Evolutionary conservation across 305 asterid species (phyloP).

Genomic region (Solanum hybrid): DNA sequence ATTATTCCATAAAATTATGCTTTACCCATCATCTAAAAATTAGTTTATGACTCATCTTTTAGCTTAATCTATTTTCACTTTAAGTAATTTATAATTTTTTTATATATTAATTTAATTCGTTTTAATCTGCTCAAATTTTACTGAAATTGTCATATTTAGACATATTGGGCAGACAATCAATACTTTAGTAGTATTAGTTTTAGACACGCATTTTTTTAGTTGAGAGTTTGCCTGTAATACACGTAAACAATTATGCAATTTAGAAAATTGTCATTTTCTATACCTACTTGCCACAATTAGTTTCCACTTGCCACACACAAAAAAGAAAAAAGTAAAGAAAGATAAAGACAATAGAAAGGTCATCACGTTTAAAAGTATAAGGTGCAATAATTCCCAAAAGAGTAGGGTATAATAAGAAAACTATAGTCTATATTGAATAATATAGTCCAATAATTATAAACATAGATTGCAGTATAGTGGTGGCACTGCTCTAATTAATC

Average conservation of each 20-base stretch:
- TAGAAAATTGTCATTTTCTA: background rate
- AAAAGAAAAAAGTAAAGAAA: background rate
- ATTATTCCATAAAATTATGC: background rate
- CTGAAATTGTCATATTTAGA: background rate
- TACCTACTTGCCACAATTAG: background rate
- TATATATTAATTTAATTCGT: background rate
- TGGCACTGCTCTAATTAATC: too few species aligned
- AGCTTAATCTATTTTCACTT: background rate
- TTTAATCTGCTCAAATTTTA: background rate
- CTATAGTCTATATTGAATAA: background rate
- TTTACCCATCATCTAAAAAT: background rate
- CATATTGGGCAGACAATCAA: background rate
- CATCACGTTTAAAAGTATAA: background rate
- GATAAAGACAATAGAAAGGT: background rate
- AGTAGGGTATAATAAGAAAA: background rate
- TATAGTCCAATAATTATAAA: background rate
- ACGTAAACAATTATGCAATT: background rate
- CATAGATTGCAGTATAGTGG: too few species aligned
- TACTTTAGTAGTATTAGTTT: background rate
- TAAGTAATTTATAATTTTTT: background rate
- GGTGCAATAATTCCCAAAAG: background rate
- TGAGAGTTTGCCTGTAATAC: background rate
- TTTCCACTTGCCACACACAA: background rate
- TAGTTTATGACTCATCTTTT: background rate
- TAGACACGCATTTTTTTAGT: background rate